A percentile compares a stretch with the other conserved stretches of the same genome.
phyloP scores from a whole-genome alignment of 2,329 filamentous ascomycete genomes.

The Cordyceps fumosorosea region DNA sequence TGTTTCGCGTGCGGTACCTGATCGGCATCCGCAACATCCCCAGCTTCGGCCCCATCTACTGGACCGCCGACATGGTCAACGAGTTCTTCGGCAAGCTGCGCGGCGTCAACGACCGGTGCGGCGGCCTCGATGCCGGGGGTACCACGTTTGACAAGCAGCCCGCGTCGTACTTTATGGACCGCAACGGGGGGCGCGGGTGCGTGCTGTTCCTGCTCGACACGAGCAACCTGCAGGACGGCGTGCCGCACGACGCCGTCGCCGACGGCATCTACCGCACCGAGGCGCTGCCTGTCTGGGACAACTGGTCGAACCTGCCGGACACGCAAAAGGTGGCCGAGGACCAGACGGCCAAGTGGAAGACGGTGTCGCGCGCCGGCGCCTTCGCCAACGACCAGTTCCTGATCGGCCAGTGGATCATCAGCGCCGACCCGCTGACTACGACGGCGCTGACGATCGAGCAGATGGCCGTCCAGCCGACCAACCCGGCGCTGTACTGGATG shows the following conservation, averaged over 20 bases:
- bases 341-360: conserved; percentile 20
- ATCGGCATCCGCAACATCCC: conserved; percentile 32
- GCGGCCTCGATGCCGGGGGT: conserved; percentile 18
- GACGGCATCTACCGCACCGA: conserved; percentile 26
- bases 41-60: conserved; percentile 23
- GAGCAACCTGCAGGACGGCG: conserved; percentile 16
- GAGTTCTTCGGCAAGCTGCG: conserved; percentile 36
- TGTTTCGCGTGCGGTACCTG: conserved; percentile 39
- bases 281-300: conserved; percentile 21
- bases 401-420: conserved; percentile 28
- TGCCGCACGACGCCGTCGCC: conserved; percentile 19
- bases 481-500: conserved; percentile 30
- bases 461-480: conserved; percentile 26
- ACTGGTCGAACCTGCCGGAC: conserved; percentile 25
- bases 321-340: conserved; percentile 20
- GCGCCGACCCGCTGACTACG: conserved; percentile 21
- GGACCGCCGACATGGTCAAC: conserved; percentile 32
- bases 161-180: conserved; percentile 25
- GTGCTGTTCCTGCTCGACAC: conserved; percentile 26
- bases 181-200: conserved; percentile 26
- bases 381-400: conserved; percentile 21
- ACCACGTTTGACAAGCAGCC: conserved; percentile 22
- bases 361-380: conserved; percentile 16
- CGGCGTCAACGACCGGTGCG: conserved; percentile 34
- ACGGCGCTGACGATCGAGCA: conserved; percentile 22